These are phyloP conservation scores for Phytophthora pseudosyringae DNA, from an alignment of 352 stramenopile genomes.

Conservation along the genomic window DNA sequence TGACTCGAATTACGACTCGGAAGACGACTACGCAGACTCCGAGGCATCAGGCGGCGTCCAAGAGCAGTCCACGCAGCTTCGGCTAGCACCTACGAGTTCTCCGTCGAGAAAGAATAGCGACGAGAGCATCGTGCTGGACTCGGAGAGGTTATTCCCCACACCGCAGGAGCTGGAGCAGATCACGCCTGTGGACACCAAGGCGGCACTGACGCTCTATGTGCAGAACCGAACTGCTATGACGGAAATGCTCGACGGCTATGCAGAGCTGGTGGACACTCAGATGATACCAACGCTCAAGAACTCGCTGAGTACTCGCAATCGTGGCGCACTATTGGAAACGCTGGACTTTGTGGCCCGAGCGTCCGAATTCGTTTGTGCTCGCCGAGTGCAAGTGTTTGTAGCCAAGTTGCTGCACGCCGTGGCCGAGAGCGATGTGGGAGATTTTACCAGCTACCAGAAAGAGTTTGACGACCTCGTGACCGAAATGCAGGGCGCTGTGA, in stretches of 20 bases:
- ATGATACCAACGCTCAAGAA: slow-evolving; percentile 52
- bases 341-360: slow-evolving; percentile 71
- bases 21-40: slow-evolving; percentile 21
- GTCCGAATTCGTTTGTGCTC: slow-evolving; percentile 75
- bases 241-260: slow-evolving; percentile 78
- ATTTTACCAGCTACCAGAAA: slow-evolving; percentile 27
- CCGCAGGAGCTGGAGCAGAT: slow-evolving; percentile 60
- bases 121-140: slow-evolving; percentile 9
- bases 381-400: slow-evolving; percentile 68
- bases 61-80: not conserved
- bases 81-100: not conserved
- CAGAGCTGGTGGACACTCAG: slow-evolving; percentile 58
- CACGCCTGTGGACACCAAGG: slow-evolving; percentile 66
- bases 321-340: slow-evolving; percentile 61
- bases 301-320: slow-evolving; percentile 48
- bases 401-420: slow-evolving; percentile 65
- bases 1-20: slow-evolving; percentile 23
- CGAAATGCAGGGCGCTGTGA: slow-evolving; percentile 33
- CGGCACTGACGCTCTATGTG: slow-evolving; percentile 56
- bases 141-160: slow-evolving; percentile 53
- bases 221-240: slow-evolving; percentile 64
- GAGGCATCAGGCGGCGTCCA: slow-evolving; percentile 1
- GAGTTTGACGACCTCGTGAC: slow-evolving; percentile 32
- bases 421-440: slow-evolving; percentile 54
- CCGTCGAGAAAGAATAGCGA: slow-evolving; percentile 34